Evolutionary conservation across 805 yeast species (phyloP).

Genomic region (Komagataella mondaviorum): DNA sequence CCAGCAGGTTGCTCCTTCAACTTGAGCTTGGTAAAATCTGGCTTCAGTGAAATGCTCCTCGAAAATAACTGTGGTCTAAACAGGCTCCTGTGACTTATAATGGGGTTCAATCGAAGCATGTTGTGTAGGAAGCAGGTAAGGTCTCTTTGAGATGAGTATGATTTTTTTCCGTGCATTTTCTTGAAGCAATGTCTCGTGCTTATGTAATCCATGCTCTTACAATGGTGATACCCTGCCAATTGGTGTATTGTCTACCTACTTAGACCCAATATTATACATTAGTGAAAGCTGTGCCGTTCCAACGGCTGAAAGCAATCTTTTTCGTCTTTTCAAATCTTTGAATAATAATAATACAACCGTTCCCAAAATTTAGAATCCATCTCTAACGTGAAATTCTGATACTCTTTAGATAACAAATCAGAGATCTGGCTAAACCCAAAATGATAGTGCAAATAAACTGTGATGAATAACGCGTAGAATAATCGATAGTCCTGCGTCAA

Average conservation of each 20-base stretch:
- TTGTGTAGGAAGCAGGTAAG: background rate
- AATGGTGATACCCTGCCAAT: background rate
- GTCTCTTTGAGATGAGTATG: background rate
- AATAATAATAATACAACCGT: background rate
- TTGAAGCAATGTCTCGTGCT: background rate
- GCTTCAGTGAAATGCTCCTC: slow-evolving; percentile 4
- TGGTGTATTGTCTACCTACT: background rate
- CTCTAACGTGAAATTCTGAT: background rate
- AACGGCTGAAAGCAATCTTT: background rate
- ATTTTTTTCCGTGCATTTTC: background rate
- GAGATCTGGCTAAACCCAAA: slow-evolving; percentile 24
- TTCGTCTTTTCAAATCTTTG: background rate
- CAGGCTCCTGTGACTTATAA: background rate
- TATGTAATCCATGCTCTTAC: background rate
- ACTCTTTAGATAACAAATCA: background rate
- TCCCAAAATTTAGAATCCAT: background rate
- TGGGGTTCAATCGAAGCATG: background rate
- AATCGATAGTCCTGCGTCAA: slow-evolving; percentile 19
- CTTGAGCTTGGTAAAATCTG: slow-evolving; percentile 1
- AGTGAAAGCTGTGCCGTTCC: background rate
- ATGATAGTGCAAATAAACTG: slow-evolving; percentile 32
- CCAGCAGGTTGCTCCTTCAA: slow-evolving; percentile 50
- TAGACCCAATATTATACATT: too few species aligned
- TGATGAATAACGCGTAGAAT: slow-evolving; percentile 22
- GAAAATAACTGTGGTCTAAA: background rate